A percentile compares a stretch with the other conserved stretches of the same genome.
Conservation (phyloP, 805 yeast genomes). For the Candida boleticola region DNA sequence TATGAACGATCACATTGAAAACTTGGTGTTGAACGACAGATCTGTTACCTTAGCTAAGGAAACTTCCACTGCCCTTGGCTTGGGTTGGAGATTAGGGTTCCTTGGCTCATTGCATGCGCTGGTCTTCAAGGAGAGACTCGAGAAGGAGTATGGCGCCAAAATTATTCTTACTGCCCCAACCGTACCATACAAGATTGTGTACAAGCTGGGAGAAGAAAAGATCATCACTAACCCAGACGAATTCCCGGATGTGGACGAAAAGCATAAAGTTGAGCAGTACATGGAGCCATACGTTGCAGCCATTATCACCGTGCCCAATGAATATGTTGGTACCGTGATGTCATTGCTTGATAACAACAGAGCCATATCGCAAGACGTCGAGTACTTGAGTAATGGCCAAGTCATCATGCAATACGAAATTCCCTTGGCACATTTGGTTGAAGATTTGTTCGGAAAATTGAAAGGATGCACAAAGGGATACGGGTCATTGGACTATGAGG, state of each 20-base stretch:
- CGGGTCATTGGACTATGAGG: conserved; percentile 94
- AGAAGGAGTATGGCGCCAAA: conserved; percentile 91
- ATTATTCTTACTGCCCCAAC: conserved; percentile 93
- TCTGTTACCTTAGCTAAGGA: conserved; percentile 88
- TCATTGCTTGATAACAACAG: conserved; percentile 80
- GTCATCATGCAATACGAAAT: conserved; percentile 74
- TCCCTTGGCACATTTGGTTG: conserved; percentile 88
- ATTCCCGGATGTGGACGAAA: conserved; percentile 64
- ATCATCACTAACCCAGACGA: conserved; percentile 88
- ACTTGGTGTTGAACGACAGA: conserved; percentile 86
- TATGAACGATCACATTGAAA: conserved; percentile 86
- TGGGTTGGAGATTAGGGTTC: conserved; percentile 97
- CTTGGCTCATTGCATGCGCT: conserved; percentile 93
- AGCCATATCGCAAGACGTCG: conserved; percentile 78
- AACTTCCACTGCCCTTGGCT: conserved; percentile 91
- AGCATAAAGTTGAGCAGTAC: conserved; percentile 46
- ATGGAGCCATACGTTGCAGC: conserved; percentile 92
- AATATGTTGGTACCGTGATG: conserved; percentile 84
- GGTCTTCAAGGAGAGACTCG: conserved; percentile 87
- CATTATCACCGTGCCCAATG: conserved; percentile 85
- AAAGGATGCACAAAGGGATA: conserved; percentile 90
- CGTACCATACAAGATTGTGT: conserved; percentile 83
- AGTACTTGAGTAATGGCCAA: conserved; percentile 76
- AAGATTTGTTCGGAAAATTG: conserved; percentile 91
- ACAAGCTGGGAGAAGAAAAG: conserved; percentile 59